Evolutionary conservation across 495 filamentous ascomycete species (phyloP), one percentile per base, ranked within the genome.

Genomic region (Aspergillus incahuasiensis): DNA sequence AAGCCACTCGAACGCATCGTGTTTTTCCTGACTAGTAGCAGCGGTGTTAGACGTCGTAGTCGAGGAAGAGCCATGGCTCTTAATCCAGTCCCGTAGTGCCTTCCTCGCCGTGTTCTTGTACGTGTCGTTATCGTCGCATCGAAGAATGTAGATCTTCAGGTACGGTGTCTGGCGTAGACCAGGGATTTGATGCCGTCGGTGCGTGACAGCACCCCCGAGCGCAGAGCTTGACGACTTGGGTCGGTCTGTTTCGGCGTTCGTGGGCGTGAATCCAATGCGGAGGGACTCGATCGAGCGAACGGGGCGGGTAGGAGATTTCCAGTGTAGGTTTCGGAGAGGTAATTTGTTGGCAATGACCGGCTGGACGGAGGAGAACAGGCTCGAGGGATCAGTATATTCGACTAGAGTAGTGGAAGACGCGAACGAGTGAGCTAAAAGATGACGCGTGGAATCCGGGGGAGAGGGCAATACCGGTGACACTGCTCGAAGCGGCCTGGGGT

Each of bases 1-100:
- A 16, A 98, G 77, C 92, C 92, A 98, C 65, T 98, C 95, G 64
- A 88, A 96, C 4, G 95, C 95, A 74, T 97, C 95, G 67, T 98
- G 94, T 34, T 87, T 81, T 77, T 96, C 83, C 61, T 86, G 86
- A 30, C 80, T 77, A 15, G 68, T 72, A 7, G 75, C 66, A 2
- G 76, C 63, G 16, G 66, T 65, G 40, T 64, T 73, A 35, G 73
- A 73, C 20, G 70, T 71, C 15, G 72, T 63, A 16, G 69, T 71
- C 15, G 72, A 63, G n/a, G 69, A 59, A 12, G 72, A 73, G 0
- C 88, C 86, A 58, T 95, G 83, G 7, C 79, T 72, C 65, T 90
- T 90, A 56, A 98, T 84, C 94, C 94, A 98, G 54, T 97, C 94
- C 42, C 90, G 81, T 34, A 97, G 74, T 57, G 85, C 78, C 66